These are phyloP conservation scores for apple (Malus domestica) DNA, from an alignment of 306 rosid species.

Conservation along the genomic window ASM211411v1 NC_041789.1:26380001-26380500, in stretches of 20 bases:
- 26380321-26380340: not conserved
- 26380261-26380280: not conserved
- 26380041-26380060: conserved; percentile 79
- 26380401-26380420: no score
- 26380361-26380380: no score
- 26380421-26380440: no score
- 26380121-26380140: not conserved
- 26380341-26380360: no score
- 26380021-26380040: conserved; percentile 91
- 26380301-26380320: not conserved
- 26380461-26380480: no score
- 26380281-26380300: not conserved
- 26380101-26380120: no score
- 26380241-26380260: not conserved
- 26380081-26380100: not conserved
- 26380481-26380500: no score
- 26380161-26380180: not conserved
- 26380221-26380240: not conserved
- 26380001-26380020: conserved; percentile 92
- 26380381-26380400: no score
- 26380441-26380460: no score
- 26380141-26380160: not conserved
- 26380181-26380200: no score
- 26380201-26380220: not conserved
- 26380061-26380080: conserved; percentile 97